Evolutionary conservation across 805 yeast species (phyloP).

Genomic region (Torulaspora maleeae): DNA sequence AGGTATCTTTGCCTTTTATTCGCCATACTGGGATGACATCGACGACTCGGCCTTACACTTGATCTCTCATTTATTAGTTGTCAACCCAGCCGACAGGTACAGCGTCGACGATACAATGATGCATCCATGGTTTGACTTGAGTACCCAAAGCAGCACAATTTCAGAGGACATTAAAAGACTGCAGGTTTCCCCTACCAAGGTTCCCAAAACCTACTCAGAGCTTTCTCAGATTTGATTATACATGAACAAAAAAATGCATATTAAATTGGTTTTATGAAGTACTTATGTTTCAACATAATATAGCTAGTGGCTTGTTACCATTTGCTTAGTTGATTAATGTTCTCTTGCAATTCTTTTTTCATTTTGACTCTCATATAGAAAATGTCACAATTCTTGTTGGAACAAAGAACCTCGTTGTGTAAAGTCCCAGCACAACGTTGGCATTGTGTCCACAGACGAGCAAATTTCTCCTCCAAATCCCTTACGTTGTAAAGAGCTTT

Average conservation of each 20-base stretch:
- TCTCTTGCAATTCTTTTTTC: constrained; percentile 40
- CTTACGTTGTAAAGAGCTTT: constrained; percentile 75
- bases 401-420: constrained; percentile 92
- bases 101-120: constrained; percentile 76
- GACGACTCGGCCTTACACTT: constrained; percentile 61
- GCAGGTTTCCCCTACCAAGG: constrained; percentile 28
- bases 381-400: constrained; percentile 94
- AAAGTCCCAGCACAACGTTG: constrained; percentile 95
- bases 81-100: constrained; percentile 66
- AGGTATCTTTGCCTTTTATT: constrained; percentile 67
- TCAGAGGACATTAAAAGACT: constrained; percentile 25
- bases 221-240: constrained; percentile 22
- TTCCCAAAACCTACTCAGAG: constrained; percentile 40
- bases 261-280: not conserved
- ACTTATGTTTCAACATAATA: not conserved
- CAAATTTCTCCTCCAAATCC: constrained; percentile 72
- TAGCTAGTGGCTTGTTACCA: constrained; percentile 29
- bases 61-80: constrained; percentile 55
- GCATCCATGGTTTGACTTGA: constrained; percentile 75
- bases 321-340: constrained; percentile 38
- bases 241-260: not conserved
- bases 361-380: constrained; percentile 84
- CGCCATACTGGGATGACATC: constrained; percentile 76
- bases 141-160: constrained; percentile 7
- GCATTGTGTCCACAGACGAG: constrained; percentile 95